These are phyloP conservation scores for Penicillium sp. DNA, from an alignment of 2,329 filamentous ascomycete species.

Conservation along the genomic window DNA sequence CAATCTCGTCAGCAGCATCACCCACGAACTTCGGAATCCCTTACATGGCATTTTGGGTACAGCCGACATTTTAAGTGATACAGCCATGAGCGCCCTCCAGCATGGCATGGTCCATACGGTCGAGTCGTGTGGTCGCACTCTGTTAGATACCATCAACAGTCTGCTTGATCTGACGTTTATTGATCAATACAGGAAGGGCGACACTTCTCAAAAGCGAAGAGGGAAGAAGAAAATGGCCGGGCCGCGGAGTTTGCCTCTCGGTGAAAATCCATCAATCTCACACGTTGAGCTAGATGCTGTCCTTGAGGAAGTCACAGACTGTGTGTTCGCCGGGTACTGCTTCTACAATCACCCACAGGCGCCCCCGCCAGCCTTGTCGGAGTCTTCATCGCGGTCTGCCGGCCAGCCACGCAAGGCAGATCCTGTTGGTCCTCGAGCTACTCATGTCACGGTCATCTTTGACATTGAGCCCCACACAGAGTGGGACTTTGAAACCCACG, in stretches of 20 bases:
- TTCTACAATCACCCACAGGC: slow-evolving; percentile 23
- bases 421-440: slow-evolving; percentile 6
- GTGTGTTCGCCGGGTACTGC: slow-evolving; percentile 31
- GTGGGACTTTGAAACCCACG: slow-evolving; percentile 52
- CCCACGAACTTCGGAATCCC: slow-evolving; percentile 40
- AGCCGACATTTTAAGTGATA: slow-evolving; percentile 36
- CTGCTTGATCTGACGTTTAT: slow-evolving; percentile 36
- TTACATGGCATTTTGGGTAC: slow-evolving; percentile 41
- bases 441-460: slow-evolving; percentile 32
- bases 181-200: slow-evolving; percentile 19
- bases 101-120: slow-evolving; percentile 39
- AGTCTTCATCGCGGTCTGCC: slow-evolving; percentile 14
- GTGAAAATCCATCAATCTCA: slow-evolving; percentile 4
- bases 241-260: neutral
- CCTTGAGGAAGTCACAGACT: slow-evolving; percentile 30
- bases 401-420: slow-evolving; percentile 8
- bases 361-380: slow-evolving; percentile 15
- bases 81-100: slow-evolving; percentile 32
- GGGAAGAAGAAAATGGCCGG: neutral
- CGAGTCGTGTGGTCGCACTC: slow-evolving; percentile 44
- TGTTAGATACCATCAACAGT: slow-evolving; percentile 47
- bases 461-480: slow-evolving; percentile 45
- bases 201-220: neutral
- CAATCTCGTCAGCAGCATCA: slow-evolving; percentile 36
- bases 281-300: slow-evolving; percentile 24